Base-by-base conservation (phyloP, 495 filamentous ascomycete species). In the Opeltia flavorubescens region DNA sequence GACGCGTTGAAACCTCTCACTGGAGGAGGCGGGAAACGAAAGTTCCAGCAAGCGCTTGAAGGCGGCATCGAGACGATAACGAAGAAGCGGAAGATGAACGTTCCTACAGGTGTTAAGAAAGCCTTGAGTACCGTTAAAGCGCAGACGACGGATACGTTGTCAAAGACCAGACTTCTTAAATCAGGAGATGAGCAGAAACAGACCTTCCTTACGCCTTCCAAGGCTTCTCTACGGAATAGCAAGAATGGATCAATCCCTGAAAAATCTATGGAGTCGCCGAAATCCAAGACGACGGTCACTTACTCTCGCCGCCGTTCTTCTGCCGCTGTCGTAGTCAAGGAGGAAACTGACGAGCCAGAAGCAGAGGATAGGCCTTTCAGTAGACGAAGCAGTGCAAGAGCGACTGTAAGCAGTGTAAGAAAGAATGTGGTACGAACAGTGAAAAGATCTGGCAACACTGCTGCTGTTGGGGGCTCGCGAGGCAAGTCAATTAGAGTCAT, bases 1-100 rank as follows among this genome's bases (percentile, higher is more conserved):
- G 52, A 49, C 33, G 54, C 68, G 58, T 44, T 55, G 34, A 53
- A 72, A 70, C 59, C 62, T 50, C 25, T 65, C 61, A 36, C 67
- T 5, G 50, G 44, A 0, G 57, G 56, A 12, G 57, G 56, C 11
- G 52, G 55, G 35, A 72, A 70, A 54, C 56, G 68, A 45, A 70
- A 68, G 46, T 30, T 64, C 26, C 64, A 62, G 43, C 64, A 70
- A 8, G 47, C 59, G 2, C 29, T 67, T n/a, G 61, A 51, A 15
- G 63, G 57, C 21, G 48, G 57, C 6, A 56, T 60, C 0, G 54
- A 62, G 4, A 54, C 47, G 1, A 59, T 56, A 21, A 51, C 55
- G 7, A 70, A 66, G 54, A 69, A 61, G 55, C 59, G 62, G 44
- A 69, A 67, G 51, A 55, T 66, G 24, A 36, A 17, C 12, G 27